phyloP scores from a whole-genome alignment of 192 early-diverging fungal genomes.

The Coemansia sp. region DNA sequence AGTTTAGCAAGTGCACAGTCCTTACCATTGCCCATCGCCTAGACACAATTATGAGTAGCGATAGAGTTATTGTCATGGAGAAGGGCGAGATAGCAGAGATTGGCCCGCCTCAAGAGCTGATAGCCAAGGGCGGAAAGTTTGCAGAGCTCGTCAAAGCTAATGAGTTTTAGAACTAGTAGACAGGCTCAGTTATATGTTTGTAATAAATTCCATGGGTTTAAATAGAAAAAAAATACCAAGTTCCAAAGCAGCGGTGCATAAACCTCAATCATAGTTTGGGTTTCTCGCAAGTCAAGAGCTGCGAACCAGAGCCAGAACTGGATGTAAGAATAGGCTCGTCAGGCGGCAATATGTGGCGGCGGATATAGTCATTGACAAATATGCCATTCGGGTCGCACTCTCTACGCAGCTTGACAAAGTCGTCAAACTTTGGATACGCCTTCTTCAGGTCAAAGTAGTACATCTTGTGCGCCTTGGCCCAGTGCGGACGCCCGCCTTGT shows the following conservation, averaged over 20 bases:
- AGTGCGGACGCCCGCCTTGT: slow-evolving; percentile 67
- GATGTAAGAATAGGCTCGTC: slow-evolving; percentile 2
- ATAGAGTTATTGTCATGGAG: slow-evolving; percentile 58
- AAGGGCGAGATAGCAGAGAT: slow-evolving; percentile 11
- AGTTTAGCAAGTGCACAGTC: slow-evolving; percentile 52
- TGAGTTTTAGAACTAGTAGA: neutral
- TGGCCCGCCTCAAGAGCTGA: slow-evolving; percentile 9
- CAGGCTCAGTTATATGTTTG: too few relatives aligned
- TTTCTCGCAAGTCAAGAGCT: neutral
- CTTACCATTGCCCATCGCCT: slow-evolving; percentile 70
- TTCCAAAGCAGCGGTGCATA: neutral
- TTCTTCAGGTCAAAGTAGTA: slow-evolving; percentile 50
- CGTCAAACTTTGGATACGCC: slow-evolving; percentile 63
- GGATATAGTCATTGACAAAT: slow-evolving; percentile 72
- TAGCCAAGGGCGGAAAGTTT: slow-evolving; percentile 15
- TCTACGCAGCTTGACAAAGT: slow-evolving; percentile 57
- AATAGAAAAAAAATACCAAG: neutral
- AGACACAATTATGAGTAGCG: slow-evolving; percentile 63
- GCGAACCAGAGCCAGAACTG: neutral
- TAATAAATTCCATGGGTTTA: too few relatives aligned
- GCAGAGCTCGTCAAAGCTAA: neutral
- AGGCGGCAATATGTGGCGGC: slow-evolving; percentile 57
- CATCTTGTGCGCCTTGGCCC: slow-evolving; percentile 74
- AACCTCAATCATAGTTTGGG: neutral
- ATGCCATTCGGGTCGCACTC: slow-evolving; percentile 64